Conservation (phyloP, 1,284 basidiomycete genomes). For the Moesziomyces sp. region DNA sequence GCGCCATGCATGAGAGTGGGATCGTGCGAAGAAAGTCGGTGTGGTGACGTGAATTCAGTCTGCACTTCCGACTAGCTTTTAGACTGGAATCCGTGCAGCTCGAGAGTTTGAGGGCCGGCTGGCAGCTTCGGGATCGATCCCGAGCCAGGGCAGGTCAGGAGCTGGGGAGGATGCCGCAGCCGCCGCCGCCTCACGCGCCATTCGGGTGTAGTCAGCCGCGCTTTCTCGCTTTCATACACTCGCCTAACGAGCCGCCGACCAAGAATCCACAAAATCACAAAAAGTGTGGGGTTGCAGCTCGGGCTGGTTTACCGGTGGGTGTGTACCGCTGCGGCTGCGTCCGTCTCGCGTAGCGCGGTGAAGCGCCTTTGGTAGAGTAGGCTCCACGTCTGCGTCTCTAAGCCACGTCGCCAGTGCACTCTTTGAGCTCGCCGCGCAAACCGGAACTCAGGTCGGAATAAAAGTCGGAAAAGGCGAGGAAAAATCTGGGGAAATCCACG, state of each 20-base stretch:
- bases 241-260: no score
- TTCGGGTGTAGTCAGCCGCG: neutral
- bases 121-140: neutral
- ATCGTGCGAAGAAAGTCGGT: no score
- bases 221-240: neutral
- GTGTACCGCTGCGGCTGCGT: no score
- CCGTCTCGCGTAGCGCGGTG: no score
- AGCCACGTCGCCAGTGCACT: no score
- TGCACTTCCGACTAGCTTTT: no score
- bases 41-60: no score
- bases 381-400: no score
- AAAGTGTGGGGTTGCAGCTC: constrained; percentile 8
- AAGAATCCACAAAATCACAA: neutral
- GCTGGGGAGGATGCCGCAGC: no score
- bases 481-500: constrained; percentile 32
- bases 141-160: neutral
- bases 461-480: neutral
- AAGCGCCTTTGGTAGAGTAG: no score
- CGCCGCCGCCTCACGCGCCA: no score
- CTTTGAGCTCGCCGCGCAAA: neutral
- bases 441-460: neutral
- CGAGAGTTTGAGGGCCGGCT: neutral
- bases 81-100: neutral
- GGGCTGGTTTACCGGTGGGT: neutral
- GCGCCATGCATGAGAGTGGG: no score